Evolutionary conservation across 1,139 yeast genomes (phyloP), one percentile per base, ranked within the genome.

Genomic region (Geotrichum carabidarum): DNA sequence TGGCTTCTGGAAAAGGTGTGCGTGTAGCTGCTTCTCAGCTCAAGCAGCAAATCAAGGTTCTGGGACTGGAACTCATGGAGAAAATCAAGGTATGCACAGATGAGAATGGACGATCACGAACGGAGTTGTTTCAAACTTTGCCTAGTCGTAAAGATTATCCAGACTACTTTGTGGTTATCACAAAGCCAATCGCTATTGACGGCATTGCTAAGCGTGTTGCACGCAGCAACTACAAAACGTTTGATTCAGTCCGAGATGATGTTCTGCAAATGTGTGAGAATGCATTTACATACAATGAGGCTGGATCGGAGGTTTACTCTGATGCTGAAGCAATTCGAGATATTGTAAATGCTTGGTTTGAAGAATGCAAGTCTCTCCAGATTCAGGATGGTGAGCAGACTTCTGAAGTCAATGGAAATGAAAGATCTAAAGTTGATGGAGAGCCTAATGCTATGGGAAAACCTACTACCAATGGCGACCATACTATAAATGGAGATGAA

Each of bases 271-370:
- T 91, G 80, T 86, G 88, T 68, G 77, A 80, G 54, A 91, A 91
- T 69, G 97, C 97, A 0, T 79, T 84, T 58, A 79, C 81, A 34
- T 91, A 90, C 69, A 91, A 91, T 63, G 94, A 90, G 65, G 96
- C 88, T 65, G 96, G 93, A 0, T 88, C 96, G 0, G 68, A 85
- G 58, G 91, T 91, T 15, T 87, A 83, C 63, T 78, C 81, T 51
- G 96, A 90, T 72, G 95, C 98, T 0, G 72, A 71, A 37, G 71
- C 71, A 6, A 75, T 91, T 59, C 86, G 84, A 48, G 58, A 48
- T 17, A 57, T 60, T 8, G 64, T 66, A 6, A 59, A 62, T 41
- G 50, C 47, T 9, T 56, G 58, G 58, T 44, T 11, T 27, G 46
- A 11, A 17, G 36, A 43, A 17, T 9, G 27, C 27, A 22, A 22